Evolutionary conservation across 768 basidiomycete species (phyloP), one percentile per base, ranked within the genome.

Genomic region (Auriscalpium microsporum): DNA sequence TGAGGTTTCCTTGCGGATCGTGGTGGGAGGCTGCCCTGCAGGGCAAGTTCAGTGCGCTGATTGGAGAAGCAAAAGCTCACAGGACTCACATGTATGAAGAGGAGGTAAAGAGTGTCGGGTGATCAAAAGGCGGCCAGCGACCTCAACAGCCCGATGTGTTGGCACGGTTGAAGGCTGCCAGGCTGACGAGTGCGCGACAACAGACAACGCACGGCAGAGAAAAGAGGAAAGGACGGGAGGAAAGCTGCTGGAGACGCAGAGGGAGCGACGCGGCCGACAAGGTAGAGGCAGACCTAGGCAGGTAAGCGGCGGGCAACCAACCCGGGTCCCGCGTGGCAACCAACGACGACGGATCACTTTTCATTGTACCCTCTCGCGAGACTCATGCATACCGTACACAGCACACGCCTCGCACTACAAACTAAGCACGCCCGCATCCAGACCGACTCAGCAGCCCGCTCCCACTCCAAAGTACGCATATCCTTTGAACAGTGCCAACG

Each of bases 1-100:
- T 89, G 65, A 90, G 79, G 67, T 85, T 87, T 51, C 72, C 74
- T 19, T 58, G 60, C 13, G 58, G 47, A 21, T 58, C 44, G 17
- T 42, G 60, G 62, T 6, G 67, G 58, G 55, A 63, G 56, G 54
- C 28, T n/a, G 58, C 50, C 62, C 62, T 62, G 37, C n/a, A 19
- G 14, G 7, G 23, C 38, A 33, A 47, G 10, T 37, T 19, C 19
- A 34, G 17, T 45, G 14, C n/a, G 52, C 51, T 16, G 17, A 8
- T 23, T 4, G 9, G 19, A 13, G 35, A 37, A 45, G 38, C 5
- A 45, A 23, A 10, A 35, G 34, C 46, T 42, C 42, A 23, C 40
- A 17, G 36, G 14, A 53, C 61, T 36, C 50, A 58, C 59, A 61
- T 62, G 50, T 50, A 42, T 34, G 40, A 21, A n/a, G 28, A 52